Evolutionary conservation across 2,329 filamentous ascomycete species (phyloP).

Genomic region (Sarocladium brachiariae): DNA sequence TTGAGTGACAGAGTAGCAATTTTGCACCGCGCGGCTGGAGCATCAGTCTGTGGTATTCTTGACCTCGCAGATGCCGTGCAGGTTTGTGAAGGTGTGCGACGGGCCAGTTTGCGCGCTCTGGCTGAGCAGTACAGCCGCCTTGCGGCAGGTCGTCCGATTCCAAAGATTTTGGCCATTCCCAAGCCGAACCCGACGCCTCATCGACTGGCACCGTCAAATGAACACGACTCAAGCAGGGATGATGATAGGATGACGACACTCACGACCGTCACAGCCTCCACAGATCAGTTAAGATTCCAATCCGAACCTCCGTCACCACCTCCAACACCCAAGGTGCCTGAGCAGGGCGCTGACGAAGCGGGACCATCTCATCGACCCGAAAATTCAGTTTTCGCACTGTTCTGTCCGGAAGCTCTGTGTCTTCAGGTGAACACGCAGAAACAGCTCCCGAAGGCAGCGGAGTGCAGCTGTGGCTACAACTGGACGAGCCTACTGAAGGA

Average conservation of each 20-base stretch:
- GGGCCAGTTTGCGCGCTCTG: conserved; percentile 24
- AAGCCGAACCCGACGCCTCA: conserved; percentile 11
- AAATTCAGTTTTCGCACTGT: conserved; percentile 33
- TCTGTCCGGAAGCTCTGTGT: conserved; percentile 32
- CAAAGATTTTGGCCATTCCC: conserved; percentile 20
- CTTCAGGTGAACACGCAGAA: conserved; percentile 30
- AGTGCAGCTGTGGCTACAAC: conserved; percentile 29
- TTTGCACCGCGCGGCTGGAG: conserved; percentile 18
- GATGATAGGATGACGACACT: conserved; percentile 19
- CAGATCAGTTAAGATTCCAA: conserved; percentile 18
- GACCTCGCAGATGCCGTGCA: conserved; percentile 26
- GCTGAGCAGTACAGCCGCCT: conserved; percentile 29
- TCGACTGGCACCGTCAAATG: conserved; percentile 10
- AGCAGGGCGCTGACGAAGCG: not conserved
- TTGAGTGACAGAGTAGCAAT: conserved; percentile 18
- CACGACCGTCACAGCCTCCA: conserved; percentile 14
- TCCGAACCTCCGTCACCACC: conserved; percentile 26
- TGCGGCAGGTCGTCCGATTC: conserved; percentile 23
- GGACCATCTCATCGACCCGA: conserved; percentile 18
- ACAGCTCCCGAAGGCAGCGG: conserved; percentile 19
- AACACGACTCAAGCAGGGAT: conserved; percentile 13
- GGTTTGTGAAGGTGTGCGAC: conserved; percentile 27
- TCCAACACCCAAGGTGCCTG: conserved; percentile 19
- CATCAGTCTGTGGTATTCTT: conserved; percentile 18
- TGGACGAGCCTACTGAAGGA: conserved; percentile 17